A percentile compares a stretch with the other conserved stretches of the same genome.
These are phyloP conservation scores for Lumnitzera racemosa DNA, from an alignment of 345 rosid species.

Conservation along the genomic window DNA sequence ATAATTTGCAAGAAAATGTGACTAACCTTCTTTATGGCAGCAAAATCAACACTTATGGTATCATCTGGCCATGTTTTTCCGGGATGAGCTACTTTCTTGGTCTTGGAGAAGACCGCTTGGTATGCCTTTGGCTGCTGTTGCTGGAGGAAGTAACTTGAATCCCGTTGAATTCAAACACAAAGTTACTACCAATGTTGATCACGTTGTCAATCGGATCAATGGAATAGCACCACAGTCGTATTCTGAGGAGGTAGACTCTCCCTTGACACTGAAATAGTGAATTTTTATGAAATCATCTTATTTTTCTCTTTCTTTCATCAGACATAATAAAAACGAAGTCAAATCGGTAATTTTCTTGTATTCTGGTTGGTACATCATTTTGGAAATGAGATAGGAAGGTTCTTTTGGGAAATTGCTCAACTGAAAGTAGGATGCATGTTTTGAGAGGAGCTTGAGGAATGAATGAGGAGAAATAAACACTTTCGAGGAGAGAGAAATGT, in stretches of 20 bases:
- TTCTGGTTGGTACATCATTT: too few relatives aligned
- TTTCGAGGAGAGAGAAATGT: too few relatives aligned
- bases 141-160: constrained; percentile 62
- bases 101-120: constrained; percentile 93
- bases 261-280: too few relatives aligned
- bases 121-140: constrained; percentile 44
- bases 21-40: constrained; percentile 18
- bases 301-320: background rate
- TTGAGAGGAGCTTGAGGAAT: too few relatives aligned
- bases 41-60: constrained; percentile 88
- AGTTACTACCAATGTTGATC: constrained; percentile 70
- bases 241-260: constrained; percentile 69
- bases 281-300: background rate
- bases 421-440: too few relatives aligned
- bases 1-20: too few relatives aligned
- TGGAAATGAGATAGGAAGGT: too few relatives aligned
- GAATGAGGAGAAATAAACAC: too few relatives aligned
- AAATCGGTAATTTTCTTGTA: too few relatives aligned
- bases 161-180: constrained; percentile 67
- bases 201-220: constrained; percentile 59
- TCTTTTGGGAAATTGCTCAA: too few relatives aligned
- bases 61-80: constrained; percentile 97
- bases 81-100: constrained; percentile 90
- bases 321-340: background rate
- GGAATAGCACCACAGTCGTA: constrained; percentile 73